Base-by-base conservation (phyloP, 2,329 filamentous ascomycete genomes). In the Thelonectria blattea region DNA sequence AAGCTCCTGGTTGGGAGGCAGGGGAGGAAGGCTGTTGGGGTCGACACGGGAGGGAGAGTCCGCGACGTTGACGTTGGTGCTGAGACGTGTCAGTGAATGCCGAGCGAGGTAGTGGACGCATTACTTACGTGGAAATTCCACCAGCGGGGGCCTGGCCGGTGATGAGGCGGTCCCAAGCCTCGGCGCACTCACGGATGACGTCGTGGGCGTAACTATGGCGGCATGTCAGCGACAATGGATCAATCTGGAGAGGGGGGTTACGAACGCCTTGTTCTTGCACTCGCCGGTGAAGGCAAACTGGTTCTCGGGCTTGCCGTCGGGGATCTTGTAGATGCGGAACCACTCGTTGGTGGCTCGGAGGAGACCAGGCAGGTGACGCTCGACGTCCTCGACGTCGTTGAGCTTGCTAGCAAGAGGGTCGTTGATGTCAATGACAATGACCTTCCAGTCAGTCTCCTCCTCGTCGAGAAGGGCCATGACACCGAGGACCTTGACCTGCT, bases 241-340 rank as follows among this genome's bases (percentile, higher is more conserved):
- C 48, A 42, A 20, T 6, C 42, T 2, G 45, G 6, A 17, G n/a
- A 14, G 37, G 8, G 1, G 39, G 10, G 42, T 20, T 17, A 71
- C 85, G 68, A 71, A 93, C 91, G 91, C 92, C 89, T 93, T 96
- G 90, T 99, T 99, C 91, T 99, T 99, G 91, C 94, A 98, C 86
- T 99, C 95, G 84, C 95, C 95, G 62, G 93, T 97, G 86, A 99
- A 99, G 74, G 95, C 95, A 77, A 99, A 99, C 85, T 98, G 95
- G 89, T 99, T 99, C 91, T 99, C 95, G 74, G 94, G 93, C 93
- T 99, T 99, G 86, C 95, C 95, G 78, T 99, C 95, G 77, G 95
- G 95, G 82, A 99, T 99, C 88, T 99, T 99, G 91, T 99, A 99
- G 88, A 99, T 99, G 80, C 95, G 93, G 93, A 99, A 99, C 95